phyloP scores from a whole-genome alignment of 2,329 filamentous ascomycete genomes.

The Dactylellina haptotyla region DNA sequence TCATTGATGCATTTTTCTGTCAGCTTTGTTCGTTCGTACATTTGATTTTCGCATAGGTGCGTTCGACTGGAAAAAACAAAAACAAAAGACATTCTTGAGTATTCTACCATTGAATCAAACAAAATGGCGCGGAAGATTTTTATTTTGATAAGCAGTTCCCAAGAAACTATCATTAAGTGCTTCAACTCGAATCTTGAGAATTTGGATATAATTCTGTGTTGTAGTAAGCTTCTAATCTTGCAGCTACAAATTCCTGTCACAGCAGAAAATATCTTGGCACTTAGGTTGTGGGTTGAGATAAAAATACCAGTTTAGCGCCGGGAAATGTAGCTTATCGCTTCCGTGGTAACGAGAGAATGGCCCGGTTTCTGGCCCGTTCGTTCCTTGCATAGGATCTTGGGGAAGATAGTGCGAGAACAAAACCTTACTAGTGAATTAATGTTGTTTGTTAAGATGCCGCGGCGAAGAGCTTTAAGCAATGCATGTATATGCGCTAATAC shows the following conservation, averaged over 20 bases:
- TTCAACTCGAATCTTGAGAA: too few relatives aligned
- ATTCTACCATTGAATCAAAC: slow-evolving; percentile 38
- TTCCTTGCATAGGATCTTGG: neutral
- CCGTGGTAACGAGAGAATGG: neutral
- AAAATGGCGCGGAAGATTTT: slow-evolving; percentile 39
- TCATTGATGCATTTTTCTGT: slow-evolving; percentile 36
- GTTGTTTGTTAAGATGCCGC: neutral
- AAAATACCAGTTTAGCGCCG: neutral
- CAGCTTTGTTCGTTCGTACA: slow-evolving; percentile 44
- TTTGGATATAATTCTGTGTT: too few relatives aligned
- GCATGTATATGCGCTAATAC: neutral
- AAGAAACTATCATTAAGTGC: too few relatives aligned
- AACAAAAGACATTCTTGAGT: slow-evolving; percentile 42
- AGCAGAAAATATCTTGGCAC: neutral
- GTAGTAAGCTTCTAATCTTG: too few relatives aligned
- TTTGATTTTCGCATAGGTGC: slow-evolving; percentile 53
- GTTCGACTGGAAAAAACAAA: too few relatives aligned
- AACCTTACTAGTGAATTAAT: neutral
- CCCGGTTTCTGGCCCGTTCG: neutral
- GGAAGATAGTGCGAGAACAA: neutral
- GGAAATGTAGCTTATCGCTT: neutral
- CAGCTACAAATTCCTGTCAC: too few relatives aligned
- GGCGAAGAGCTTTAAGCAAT: neutral
- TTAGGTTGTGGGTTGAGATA: neutral
- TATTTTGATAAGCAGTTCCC: too few relatives aligned